Conservation (phyloP, 768 basidiomycete genomes). For the Paxillus rubicundulus region DNA sequence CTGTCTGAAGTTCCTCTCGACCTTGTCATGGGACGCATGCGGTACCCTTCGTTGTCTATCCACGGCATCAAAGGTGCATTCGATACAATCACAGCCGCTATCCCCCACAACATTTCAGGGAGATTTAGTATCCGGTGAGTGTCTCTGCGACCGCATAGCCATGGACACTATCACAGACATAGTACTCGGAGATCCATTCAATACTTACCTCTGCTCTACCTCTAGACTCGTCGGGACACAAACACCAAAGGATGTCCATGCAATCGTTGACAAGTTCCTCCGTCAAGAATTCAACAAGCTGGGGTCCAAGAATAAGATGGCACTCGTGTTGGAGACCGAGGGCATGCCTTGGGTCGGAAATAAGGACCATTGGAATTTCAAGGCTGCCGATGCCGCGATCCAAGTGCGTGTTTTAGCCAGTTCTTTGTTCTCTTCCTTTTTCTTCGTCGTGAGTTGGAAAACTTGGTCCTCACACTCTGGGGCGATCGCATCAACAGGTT, state of each 20-base stretch:
- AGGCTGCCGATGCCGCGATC: slow-evolving; percentile 78
- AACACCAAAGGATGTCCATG: slow-evolving; percentile 63
- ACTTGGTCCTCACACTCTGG: too few relatives aligned
- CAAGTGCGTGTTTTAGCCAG: slow-evolving; percentile 39
- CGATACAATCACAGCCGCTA: slow-evolving; percentile 55
- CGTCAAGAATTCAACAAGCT: slow-evolving; percentile 76
- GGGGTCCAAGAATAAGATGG: slow-evolving; percentile 71
- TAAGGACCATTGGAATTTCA: slow-evolving; percentile 82
- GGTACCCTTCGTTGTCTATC: slow-evolving; percentile 55
- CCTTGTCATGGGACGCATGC: slow-evolving; percentile 62
- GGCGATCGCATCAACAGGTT: slow-evolving; percentile 5
- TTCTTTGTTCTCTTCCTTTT: neutral
- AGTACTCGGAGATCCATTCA: too few relatives aligned
- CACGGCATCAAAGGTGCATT: slow-evolving; percentile 71
- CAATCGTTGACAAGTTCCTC: slow-evolving; percentile 65
- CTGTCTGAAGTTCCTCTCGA: slow-evolving; percentile 49
- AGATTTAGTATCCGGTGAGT: slow-evolving; percentile 59
- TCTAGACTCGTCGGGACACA: slow-evolving; percentile 76
- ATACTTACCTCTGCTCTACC: neutral
- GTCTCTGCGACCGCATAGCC: slow-evolving; percentile 51
- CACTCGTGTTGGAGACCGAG: slow-evolving; percentile 60
- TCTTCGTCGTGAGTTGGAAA: too few relatives aligned
- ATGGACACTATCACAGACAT: slow-evolving; percentile 9
- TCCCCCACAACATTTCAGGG: slow-evolving; percentile 51
- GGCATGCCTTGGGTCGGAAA: slow-evolving; percentile 86